Evolutionary conservation across 805 yeast genomes (phyloP), one percentile per base, ranked within the genome.

Genomic region (Helenozyma baotianmanensis): DNA sequence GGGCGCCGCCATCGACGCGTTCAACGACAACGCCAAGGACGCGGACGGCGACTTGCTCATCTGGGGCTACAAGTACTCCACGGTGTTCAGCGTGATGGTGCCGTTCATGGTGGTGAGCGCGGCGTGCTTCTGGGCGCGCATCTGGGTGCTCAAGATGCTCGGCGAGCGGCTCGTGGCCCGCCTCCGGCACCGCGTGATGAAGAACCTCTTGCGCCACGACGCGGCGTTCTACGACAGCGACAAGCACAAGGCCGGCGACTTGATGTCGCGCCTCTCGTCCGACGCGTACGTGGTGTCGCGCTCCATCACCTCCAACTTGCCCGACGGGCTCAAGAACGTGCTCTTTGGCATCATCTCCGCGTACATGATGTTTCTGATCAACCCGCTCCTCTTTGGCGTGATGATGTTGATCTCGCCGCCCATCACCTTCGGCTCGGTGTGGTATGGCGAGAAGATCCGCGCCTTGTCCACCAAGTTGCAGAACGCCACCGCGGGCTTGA

Each of bases 281-380:
- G 72, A 67, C 45, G 72, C 72, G 2, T 66, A 65, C 40, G 63
- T 67, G n/a, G 72, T 67, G 10, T 60, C 68, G 9, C 50, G 67
- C 27, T 64, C 70, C 2, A 60, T 67, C 32, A 67, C 71, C 9
- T 53, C 62, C 21, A 65, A 62, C 40, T 49, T 67, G 28, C 71
- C 72, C 3, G 72, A 67, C 40, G 72, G 72, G 9, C 51, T 67
- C 35, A 67, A 67, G 31, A 65, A 67, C 35, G 53, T 62, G 22
- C 52, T 67, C 8, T 67, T 67, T 43, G 72, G 68, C 2, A 44
- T 66, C 23, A 55, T 65, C 16, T 54, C 63, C 41, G 56, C 70
- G 3, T 64, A 62, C 40, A 65, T 66, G 72, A 67, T 67, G 72
- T 62, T 58, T 30, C 40, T 54, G 14, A 67, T 66, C 29, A 64